These are phyloP conservation scores for Coniochaeta hoffmannii DNA, from an alignment of 2,329 filamentous ascomycete genomes.

Conservation along the genomic window DNA sequence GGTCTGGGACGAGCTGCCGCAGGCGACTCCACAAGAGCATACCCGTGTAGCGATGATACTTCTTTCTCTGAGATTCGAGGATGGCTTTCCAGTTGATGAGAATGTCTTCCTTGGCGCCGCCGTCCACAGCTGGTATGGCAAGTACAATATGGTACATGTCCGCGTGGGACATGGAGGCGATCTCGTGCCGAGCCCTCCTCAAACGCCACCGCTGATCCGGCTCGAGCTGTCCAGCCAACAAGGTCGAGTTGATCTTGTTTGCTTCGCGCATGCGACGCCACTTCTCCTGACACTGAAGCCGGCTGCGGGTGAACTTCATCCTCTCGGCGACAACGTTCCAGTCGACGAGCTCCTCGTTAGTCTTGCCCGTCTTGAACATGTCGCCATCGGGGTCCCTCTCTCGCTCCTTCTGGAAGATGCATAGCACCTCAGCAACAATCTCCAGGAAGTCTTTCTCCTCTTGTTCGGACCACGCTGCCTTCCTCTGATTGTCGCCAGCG, in stretches of 20 bases:
- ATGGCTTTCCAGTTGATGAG: not conserved
- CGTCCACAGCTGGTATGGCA: constrained; percentile 33
- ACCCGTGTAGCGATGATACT: constrained; percentile 13
- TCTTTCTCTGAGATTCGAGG: constrained; percentile 6
- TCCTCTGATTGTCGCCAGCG: constrained; percentile 44
- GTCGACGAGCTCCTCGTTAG: constrained; percentile 49
- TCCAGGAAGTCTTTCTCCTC: constrained; percentile 50
- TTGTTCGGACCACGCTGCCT: constrained; percentile 49
- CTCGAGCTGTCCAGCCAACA: constrained; percentile 9
- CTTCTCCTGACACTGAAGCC: constrained; percentile 61
- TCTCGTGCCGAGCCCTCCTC: constrained; percentile 33
- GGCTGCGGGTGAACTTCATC: constrained; percentile 54
- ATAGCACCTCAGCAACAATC: constrained; percentile 46
- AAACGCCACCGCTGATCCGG: constrained; percentile 28
- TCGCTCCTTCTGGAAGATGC: constrained; percentile 33
- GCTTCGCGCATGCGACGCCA: constrained; percentile 46
- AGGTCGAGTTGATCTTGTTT: constrained; percentile 11
- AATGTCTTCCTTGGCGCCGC: constrained; percentile 28
- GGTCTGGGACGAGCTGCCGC: constrained; percentile 12
- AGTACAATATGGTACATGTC: constrained; percentile 37
- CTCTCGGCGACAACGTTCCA: constrained; percentile 58
- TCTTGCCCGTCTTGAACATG: constrained; percentile 23
- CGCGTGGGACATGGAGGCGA: constrained; percentile 31
- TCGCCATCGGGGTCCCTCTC: constrained; percentile 22
- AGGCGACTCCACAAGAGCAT: constrained; percentile 15